phyloP scores from a whole-genome alignment of 208 protist genomes.

The Leishmania gerbilli region DNA sequence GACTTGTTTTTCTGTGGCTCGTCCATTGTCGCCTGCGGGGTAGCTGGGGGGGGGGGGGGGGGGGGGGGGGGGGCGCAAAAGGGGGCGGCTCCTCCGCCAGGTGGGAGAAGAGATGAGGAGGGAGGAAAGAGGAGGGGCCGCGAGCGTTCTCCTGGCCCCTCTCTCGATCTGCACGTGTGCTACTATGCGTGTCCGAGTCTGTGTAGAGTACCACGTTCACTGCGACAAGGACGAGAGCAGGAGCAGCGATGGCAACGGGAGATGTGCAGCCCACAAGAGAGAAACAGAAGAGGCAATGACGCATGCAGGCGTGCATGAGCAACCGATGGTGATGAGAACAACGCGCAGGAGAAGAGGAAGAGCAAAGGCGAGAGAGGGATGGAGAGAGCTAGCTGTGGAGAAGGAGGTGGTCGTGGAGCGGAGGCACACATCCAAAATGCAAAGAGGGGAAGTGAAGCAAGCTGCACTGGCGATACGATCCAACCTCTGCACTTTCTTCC shows the following conservation, averaged over 20 bases:
- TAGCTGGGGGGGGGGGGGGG: neutral
- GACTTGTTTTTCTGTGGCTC: constrained; percentile 87
- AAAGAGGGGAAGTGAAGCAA: neutral
- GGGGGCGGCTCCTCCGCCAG: neutral
- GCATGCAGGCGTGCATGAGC: neutral
- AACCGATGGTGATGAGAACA: neutral
- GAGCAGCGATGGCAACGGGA: neutral
- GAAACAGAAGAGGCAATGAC: neutral
- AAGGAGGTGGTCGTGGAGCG: neutral
- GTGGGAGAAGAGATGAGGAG: neutral
- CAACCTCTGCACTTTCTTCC: neutral
- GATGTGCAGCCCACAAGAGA: neutral
- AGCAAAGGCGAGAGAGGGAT: neutral
- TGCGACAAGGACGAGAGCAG: neutral
- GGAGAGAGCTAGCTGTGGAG: no score
- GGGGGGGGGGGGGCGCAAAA: no score
- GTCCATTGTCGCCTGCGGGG: constrained; percentile 35
- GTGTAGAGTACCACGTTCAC: neutral
- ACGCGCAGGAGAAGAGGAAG: neutral
- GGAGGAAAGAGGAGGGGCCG: neutral
- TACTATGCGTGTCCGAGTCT: neutral
- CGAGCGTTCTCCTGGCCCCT: neutral
- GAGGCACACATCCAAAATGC: neutral
- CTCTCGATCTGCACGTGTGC: neutral
- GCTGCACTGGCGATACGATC: neutral